Evolutionary conservation across 352 stramenopile species (phyloP), one percentile per base, ranked within the genome.

Genomic region (Globisporangium spiculum): DNA sequence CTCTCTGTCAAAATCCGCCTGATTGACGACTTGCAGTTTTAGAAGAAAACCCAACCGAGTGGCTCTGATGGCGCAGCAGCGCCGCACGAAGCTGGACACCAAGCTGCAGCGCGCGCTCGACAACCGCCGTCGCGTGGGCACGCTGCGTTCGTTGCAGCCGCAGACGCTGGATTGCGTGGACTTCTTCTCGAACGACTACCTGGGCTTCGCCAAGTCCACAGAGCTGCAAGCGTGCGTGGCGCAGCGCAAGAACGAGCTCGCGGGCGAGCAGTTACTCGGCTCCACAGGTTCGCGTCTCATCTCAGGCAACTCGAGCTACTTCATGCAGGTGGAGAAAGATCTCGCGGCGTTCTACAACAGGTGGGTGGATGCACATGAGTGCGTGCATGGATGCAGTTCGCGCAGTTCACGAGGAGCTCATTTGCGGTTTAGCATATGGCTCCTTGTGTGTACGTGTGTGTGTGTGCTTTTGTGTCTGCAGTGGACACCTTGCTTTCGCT

Each of bases 131-230:
- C 52, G 55, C 2, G 75, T 91, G 32, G 86, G 86, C 38, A 92
- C 81, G 34, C 73, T 90, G 56, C 83, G 86, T 18, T 66, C 65
- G 16, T 71, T 94, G 8, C 73, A 83, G 54, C 41, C 78, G 34
- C 60, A 68, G 0, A 60, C 71, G 16, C 60, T 69, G 12, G 53
- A 68, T 12, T 80, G 73, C 48, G 75, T 98, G 53, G 97, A 99
- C 75, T 99, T 99, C 75, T 97, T 86, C 68, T 98, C 91, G 61
- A 99, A 99, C 72, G 97, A 99, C 68, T 99, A 99, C 71, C 79
- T 99, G 22, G 96, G 97, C 20, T 83, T 99, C 50, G 93, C 96
- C 18, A 86, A 90, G 14, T 90, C 74, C 57, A 46, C 61, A 20
- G 53, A 77, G 69, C 80, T 98, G 55, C 73, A 77, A 16, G 63